Evolutionary conservation across 768 basidiomycete genomes (phyloP).

Genomic region (Kwoniella pini): DNA sequence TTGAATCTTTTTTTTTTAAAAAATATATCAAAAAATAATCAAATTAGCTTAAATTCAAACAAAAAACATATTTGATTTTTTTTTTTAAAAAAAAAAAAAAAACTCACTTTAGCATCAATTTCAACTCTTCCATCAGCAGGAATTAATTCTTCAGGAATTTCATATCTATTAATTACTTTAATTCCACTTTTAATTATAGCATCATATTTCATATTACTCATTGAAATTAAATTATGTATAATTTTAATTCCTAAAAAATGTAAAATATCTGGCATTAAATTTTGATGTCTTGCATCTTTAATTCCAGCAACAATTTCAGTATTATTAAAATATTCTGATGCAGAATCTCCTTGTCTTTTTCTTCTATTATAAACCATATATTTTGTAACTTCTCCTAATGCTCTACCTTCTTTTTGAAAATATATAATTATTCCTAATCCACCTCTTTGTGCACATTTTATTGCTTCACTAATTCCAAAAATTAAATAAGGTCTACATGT

Average conservation of each 20-base stretch:
- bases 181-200: slow-evolving; percentile 90
- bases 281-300: slow-evolving; percentile 46
- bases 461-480: slow-evolving; percentile 91
- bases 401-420: slow-evolving; percentile 67
- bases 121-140: slow-evolving; percentile 79
- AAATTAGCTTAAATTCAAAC: too few species aligned
- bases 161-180: slow-evolving; percentile 71
- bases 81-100: too few species aligned
- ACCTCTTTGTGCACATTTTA: slow-evolving; percentile 75
- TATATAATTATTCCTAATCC: slow-evolving; percentile 93
- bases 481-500: slow-evolving; percentile 72
- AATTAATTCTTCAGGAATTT: slow-evolving; percentile 86
- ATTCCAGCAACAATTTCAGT: slow-evolving; percentile 94
- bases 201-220: slow-evolving; percentile 76
- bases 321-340: slow-evolving; percentile 89
- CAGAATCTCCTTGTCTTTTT: slow-evolving; percentile 89
- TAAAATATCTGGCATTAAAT: slow-evolving; percentile 89
- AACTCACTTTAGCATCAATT: slow-evolving; percentile 88
- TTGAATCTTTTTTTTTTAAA: too few species aligned
- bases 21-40: too few species aligned
- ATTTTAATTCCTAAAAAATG: slow-evolving; percentile 92
- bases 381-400: slow-evolving; percentile 88
- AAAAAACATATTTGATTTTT: too few species aligned
- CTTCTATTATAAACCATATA: slow-evolving; percentile 95
- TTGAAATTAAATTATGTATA: slow-evolving; percentile 77